Base-by-base conservation (phyloP, 768 basidiomycete genomes). In the Suillus subalutaceus region DNA sequence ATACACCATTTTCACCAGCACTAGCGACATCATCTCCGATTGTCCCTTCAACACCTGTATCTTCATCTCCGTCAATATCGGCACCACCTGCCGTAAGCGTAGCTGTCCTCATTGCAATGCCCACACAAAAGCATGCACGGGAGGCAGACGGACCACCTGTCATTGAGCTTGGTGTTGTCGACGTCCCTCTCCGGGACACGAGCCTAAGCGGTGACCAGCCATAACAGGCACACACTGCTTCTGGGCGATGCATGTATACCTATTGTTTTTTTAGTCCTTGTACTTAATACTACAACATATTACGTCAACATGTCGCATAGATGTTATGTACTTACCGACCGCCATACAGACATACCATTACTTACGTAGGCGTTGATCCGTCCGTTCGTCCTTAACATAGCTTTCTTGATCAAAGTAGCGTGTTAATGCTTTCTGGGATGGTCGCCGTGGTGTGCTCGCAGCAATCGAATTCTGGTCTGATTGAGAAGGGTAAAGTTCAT, bases 31-130 rank as follows among this genome's bases (percentile, higher is more conserved):
- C 20, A 26, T 64, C 52, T 9, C 65, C 65, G 20, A 63, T 62
- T 41, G 50, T 62, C 15, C 32, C 65, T 20, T 52, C 56, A 59
- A 20, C 44, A 3, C 20, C 20, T 1, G 38, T 65, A 32, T 35
- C 52, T 38, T 20, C 71, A 16, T 65, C 71, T 60, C 66, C 67
- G 60, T 12, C 60, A 57, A 16, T 40, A 58, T 30, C 61, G 16
- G 6, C 66, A 35, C 61, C 68, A 32, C 68, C 77, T 41, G 64
- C 71, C 53, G 72, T 84, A 32, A 76, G 75, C 43, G 75, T 84
- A 38, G 78, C 80, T 0, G 81, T 84, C 20, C 72, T 84, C 40
- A 80, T 84, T 48, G 82, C 83, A 6, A 83, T 84, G 83, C 83
- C 83, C 23, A 41, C 37, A 32, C 15, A 37, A 12, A 65, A 62